A percentile compares a stretch with the other conserved stretches of the same genome.
Evolutionary conservation across 305 asterid species (phyloP).

Genomic region (Coffea humblotiana): DNA sequence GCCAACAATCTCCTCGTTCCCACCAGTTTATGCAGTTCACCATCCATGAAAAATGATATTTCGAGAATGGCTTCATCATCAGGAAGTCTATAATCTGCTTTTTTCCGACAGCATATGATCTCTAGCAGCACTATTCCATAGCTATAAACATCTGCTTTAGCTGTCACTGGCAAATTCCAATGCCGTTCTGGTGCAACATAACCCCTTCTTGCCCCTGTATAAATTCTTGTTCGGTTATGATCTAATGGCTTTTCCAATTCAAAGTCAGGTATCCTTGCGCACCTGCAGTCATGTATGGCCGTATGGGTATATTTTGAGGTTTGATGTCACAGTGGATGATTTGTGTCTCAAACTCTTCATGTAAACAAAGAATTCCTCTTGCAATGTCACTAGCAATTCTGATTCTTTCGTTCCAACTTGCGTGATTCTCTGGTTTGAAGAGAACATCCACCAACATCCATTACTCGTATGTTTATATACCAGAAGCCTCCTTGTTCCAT

Average conservation of each 20-base stretch:
- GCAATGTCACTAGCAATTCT: constrained; percentile 38
- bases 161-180: constrained; percentile 36
- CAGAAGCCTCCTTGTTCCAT: constrained; percentile 28
- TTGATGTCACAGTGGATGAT: too few relatives aligned
- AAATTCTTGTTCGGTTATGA: constrained; percentile 42
- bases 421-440: constrained; percentile 15
- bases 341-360: too few relatives aligned
- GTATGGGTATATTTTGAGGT: too few relatives aligned
- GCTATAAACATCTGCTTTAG: constrained; percentile 12
- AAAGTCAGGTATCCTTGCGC: constrained; percentile 46
- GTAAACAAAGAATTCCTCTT: too few relatives aligned
- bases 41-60: constrained; percentile 26
- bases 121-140: constrained; percentile 43
- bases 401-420: constrained; percentile 31
- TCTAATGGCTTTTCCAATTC: constrained; percentile 53
- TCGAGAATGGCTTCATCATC: constrained; percentile 48
- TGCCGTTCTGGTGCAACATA: constrained; percentile 60
- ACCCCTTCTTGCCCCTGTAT: constrained; percentile 28
- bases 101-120: constrained; percentile 35
- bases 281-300: constrained; percentile 27
- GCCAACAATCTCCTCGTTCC: constrained; percentile 21
- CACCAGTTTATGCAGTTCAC: constrained; percentile 30
- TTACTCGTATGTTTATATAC: constrained; percentile 50
- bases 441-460: constrained; percentile 40
- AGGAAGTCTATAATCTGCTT: constrained; percentile 29